Conservation (phyloP, 2,329 filamentous ascomycete genomes). For the Seiridium cupressi region DNA sequence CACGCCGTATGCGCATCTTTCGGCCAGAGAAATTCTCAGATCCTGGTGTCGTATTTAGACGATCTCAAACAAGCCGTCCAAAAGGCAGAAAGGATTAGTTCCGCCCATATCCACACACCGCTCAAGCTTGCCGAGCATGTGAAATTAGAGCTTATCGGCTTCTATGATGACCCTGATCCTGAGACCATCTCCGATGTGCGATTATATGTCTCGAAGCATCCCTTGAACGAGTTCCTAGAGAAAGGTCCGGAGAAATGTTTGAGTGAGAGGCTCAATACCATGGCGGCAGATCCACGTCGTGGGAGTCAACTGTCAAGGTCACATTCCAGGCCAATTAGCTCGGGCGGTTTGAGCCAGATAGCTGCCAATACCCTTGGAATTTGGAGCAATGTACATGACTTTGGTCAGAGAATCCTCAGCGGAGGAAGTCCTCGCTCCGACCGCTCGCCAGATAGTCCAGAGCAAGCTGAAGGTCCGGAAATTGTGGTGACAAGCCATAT, state of each 20-base stretch:
- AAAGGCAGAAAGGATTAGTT: conserved; percentile 34
- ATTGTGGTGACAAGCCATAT: conserved; percentile 34
- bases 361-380: conserved; percentile 20
- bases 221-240: conserved; percentile 52
- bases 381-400: conserved; percentile 23
- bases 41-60: conserved; percentile 38
- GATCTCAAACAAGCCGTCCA: conserved; percentile 34
- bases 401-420: conserved; percentile 22
- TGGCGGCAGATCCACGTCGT: conserved; percentile 21
- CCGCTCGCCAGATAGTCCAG: not conserved
- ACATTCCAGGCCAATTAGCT: not conserved
- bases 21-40: conserved; percentile 46
- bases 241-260: conserved; percentile 56
- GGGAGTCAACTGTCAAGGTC: conserved; percentile 4
- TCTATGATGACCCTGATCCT: conserved; percentile 53
- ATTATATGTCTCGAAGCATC: conserved; percentile 49
- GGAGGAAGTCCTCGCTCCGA: conserved; percentile 1
- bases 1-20: conserved; percentile 56
- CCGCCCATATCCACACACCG: conserved; percentile 36
- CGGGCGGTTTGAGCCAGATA: not conserved
- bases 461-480: conserved; percentile 23
- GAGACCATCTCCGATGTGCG: conserved; percentile 38
- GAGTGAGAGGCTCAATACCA: conserved; percentile 45
- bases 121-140: conserved; percentile 51
- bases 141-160: conserved; percentile 57